These are phyloP conservation scores for Apiospora kogelbergensis DNA, from an alignment of 2,329 filamentous ascomycete species.

Conservation along the genomic window DNA sequence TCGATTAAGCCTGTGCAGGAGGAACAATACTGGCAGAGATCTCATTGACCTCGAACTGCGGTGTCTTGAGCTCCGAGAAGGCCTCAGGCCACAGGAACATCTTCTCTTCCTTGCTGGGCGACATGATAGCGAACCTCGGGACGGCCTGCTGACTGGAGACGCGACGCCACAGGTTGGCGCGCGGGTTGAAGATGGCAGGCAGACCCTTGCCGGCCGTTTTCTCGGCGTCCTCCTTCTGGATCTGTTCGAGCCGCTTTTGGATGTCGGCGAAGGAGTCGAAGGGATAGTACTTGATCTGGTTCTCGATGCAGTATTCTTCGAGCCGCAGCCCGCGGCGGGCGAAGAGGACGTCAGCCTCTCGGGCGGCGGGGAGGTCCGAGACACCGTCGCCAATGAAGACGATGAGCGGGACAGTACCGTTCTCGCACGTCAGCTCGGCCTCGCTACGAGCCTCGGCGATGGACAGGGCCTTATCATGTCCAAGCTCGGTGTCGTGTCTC, in stretches of 20 bases:
- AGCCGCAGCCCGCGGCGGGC: slow-evolving; percentile 63
- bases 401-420: slow-evolving; percentile 64
- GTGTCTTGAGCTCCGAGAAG: slow-evolving; percentile 47
- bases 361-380: slow-evolving; percentile 64
- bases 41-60: slow-evolving; percentile 20
- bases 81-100: slow-evolving; percentile 63
- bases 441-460: slow-evolving; percentile 60
- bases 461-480: slow-evolving; percentile 66
- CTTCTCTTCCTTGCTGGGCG: slow-evolving; percentile 57
- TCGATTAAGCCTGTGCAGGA: slow-evolving; percentile 11
- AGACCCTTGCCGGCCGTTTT: slow-evolving; percentile 60
- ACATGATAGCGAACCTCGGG: slow-evolving; percentile 29
- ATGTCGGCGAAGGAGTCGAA: slow-evolving; percentile 69
- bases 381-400: slow-evolving; percentile 71
- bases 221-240: slow-evolving; percentile 58
- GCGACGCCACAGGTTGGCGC: slow-evolving; percentile 67
- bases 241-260: slow-evolving; percentile 56
- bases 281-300: slow-evolving; percentile 58
- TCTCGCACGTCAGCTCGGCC: slow-evolving; percentile 53
- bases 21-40: slow-evolving; percentile 5
- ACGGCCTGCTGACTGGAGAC: slow-evolving; percentile 58
- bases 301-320: slow-evolving; percentile 65
- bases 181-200: slow-evolving; percentile 63
- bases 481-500: slow-evolving; percentile 64
- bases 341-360: slow-evolving; percentile 67